phyloP scores from a whole-genome alignment of 148 eudicot genomes.

The Camellia japonica region DNA sequence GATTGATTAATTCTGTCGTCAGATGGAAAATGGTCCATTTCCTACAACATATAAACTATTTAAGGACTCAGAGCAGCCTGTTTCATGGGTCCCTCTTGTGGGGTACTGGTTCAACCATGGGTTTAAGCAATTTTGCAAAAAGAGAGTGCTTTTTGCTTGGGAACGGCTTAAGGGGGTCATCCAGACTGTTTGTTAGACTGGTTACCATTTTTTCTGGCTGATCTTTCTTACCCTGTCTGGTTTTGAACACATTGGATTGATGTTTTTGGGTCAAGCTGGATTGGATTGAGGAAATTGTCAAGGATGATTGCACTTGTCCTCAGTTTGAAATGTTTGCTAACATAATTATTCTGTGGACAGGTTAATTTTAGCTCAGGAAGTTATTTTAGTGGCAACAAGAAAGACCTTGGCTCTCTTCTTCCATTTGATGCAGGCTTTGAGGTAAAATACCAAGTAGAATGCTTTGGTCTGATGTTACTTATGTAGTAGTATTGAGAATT shows the following conservation, averaged over 20 bases:
- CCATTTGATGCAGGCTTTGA: constrained; percentile 98
- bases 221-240: neutral
- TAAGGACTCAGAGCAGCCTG: neutral
- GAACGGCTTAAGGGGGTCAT: neutral
- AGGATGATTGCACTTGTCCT: neutral
- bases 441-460: constrained; percentile 35
- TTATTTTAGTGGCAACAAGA: constrained; percentile 62
- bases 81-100: neutral
- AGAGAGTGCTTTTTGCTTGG: neutral
- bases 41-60: neutral
- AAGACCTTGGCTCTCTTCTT: constrained; percentile 50
- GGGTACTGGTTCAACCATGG: neutral
- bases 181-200: no score
- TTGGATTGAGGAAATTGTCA: neutral
- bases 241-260: neutral
- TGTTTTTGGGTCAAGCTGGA: neutral
- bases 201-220: neutral
- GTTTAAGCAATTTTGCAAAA: neutral
- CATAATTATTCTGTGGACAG: constrained; percentile 39
- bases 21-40: neutral
- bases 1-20: neutral
- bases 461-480: neutral
- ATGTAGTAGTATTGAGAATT: neutral
- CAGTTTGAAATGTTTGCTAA: constrained; percentile 19
- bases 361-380: constrained; percentile 94